phyloP scores from a whole-genome alignment of 164 flowering plant genomes.

The Vitis labrusca region DNA sequence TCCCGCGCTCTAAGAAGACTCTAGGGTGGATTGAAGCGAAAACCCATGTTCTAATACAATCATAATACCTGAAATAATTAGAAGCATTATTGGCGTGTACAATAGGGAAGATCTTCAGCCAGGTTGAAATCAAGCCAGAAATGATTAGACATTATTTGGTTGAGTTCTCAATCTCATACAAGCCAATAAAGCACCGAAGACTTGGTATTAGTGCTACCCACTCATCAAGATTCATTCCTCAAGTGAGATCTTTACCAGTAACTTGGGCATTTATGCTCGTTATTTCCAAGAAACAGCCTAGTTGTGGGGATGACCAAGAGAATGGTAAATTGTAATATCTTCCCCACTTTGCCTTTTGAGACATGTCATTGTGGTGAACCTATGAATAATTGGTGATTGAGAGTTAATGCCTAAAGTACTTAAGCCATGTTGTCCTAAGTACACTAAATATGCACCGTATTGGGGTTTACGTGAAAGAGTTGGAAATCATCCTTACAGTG shows the following conservation, averaged over 20 bases:
- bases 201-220: constrained; percentile 81
- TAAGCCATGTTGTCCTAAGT: no score
- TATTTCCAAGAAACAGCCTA: constrained; percentile 8
- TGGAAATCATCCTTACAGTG: no score
- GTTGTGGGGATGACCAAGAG: not conserved
- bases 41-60: constrained; percentile 71
- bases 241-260: constrained; percentile 27
- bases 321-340: no score
- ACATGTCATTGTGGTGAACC: no score
- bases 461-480: no score
- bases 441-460: no score
- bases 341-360: no score
- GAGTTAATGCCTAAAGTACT: no score
- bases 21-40: constrained; percentile 62
- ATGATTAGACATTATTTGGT: constrained; percentile 70
- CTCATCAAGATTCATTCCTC: constrained; percentile 67
- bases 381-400: no score
- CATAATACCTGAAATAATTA: constrained; percentile 69
- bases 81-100: constrained; percentile 67
- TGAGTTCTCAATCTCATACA: constrained; percentile 67
- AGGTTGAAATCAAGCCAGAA: constrained; percentile 72
- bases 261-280: not conserved
- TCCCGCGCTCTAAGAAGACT: constrained; percentile 61
- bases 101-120: constrained; percentile 69
- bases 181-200: constrained; percentile 77